Evolutionary conservation across 768 basidiomycete genomes (phyloP), one percentile per base, ranked within the genome.

Genomic region (Suillus hirtellus): DNA sequence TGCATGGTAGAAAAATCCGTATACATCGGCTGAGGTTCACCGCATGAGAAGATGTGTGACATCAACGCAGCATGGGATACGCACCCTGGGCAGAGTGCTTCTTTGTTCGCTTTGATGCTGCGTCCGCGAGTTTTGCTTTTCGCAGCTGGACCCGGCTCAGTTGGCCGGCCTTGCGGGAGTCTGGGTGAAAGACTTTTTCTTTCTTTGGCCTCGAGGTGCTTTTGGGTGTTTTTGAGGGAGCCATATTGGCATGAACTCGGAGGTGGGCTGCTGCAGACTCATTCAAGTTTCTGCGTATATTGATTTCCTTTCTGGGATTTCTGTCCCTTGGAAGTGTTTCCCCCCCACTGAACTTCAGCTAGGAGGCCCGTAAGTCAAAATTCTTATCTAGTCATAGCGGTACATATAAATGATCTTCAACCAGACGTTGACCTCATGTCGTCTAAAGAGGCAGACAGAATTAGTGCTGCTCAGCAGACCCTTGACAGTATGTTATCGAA

Each of bases 161-260:
- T 70, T 93, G 92, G 14, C 81, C 86, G 2, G 93, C 93, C 77
- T 94, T 95, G 65, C 93, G 82, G 24, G 93, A 95, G 54, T 88
- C 81, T 4, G 93, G 93, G 71, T 95, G 93, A 66, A 89, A 89
- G 11, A 93, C 68, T 69, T 94, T 94, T 70, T 92, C 90, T 76
- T 86, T 90, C 74, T 87, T 90, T 38, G 67, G n/a, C 50, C 43
- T 55, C 10, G 66, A 37, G 54, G 70, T 72, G 4, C 71, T 63
- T 59, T 71, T 72, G 31, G 65, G 60, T 64, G 52, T 37, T 62
- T 47, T 62, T 11, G 55, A 61, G 12, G 59, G 63, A 21, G 54
- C 37, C 54, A 56, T 38, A 31, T 31, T 31, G 31, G 31, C 31
- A 31, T 31, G 31, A 31, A 31, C 31, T 31, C 31, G 50, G 17